A percentile compares a stretch with the other conserved stretches of the same genome.
Conservation (phyloP, 1,284 basidiomycete genomes). For the Sanghuangporus weigelae region DNA sequence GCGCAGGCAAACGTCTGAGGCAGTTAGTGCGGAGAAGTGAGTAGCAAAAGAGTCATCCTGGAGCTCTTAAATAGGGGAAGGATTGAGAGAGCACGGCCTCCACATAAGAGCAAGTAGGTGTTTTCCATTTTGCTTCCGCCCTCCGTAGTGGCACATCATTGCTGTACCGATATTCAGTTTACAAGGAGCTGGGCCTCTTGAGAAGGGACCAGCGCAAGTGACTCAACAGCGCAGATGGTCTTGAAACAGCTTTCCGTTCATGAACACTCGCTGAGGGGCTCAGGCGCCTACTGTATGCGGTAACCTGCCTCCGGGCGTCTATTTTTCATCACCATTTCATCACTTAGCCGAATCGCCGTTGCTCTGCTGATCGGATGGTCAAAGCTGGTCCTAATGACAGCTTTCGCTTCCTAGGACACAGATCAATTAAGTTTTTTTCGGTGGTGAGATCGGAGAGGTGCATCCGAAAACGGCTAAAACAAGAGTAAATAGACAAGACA, state of each 20-base stretch:
- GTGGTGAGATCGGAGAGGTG: not conserved
- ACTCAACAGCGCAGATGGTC: slow-evolving; percentile 3
- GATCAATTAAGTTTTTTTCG: not conserved
- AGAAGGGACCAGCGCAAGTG: not conserved
- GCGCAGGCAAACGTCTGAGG: not conserved
- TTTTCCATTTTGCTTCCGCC: not conserved
- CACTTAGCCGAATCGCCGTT: not conserved
- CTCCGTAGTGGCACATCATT: not conserved
- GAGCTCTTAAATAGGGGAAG: not conserved
- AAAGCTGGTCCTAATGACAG: not conserved
- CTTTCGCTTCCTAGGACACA: not conserved
- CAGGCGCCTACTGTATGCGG: not conserved
- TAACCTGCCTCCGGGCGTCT: not conserved
- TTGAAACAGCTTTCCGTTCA: slow-evolving; percentile 3
- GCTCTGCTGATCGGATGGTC: not conserved
- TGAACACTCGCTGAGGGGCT: not conserved
- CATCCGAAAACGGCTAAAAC: not conserved
- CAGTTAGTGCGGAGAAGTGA: not conserved
- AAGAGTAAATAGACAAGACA: not conserved
- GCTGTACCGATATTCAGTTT: slow-evolving; percentile 6
- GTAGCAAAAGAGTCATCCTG: not conserved
- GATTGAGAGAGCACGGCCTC: not conserved
- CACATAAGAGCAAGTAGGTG: not conserved
- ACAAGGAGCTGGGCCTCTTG: not conserved
- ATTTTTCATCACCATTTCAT: not conserved